A percentile compares a stretch with the other conserved stretches of the same genome.
phyloP scores from a whole-genome alignment of 140 eudicot species.

The Ambrosia hybrid region DNA sequence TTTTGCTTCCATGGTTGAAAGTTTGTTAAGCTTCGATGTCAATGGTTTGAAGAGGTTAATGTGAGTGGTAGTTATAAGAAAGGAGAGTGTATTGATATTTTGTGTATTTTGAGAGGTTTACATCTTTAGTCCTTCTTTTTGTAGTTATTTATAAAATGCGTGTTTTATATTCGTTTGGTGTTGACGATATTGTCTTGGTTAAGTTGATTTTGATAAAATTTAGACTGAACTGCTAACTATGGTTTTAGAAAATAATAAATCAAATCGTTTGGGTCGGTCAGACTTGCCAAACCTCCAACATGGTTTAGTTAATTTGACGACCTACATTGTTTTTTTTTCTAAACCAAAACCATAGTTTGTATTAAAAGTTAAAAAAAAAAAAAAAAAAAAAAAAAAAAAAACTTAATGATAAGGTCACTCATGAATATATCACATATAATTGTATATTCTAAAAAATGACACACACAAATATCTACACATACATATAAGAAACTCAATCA shows the following conservation, averaged over 20 bases:
- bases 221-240: background rate
- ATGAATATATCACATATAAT: background rate
- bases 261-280: background rate
- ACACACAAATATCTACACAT: too few species aligned
- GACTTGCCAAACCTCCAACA: background rate
- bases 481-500: too few species aligned
- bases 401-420: too few species aligned
- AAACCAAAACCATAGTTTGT: too few species aligned
- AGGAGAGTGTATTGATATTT: slow-evolving; percentile 19
- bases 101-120: background rate
- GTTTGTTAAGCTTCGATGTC: slow-evolving; percentile 15
- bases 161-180: background rate
- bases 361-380: too few species aligned
- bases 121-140: slow-evolving; percentile 23
- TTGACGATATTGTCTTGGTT: too few species aligned
- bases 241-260: background rate
- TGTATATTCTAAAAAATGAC: background rate
- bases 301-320: background rate
- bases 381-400: too few species aligned
- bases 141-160: background rate
- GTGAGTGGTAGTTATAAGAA: slow-evolving; percentile 29
- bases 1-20: slow-evolving; percentile 36
- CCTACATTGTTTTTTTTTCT: background rate
- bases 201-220: background rate
- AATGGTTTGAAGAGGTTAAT: slow-evolving; percentile 13